phyloP scores from a whole-genome alignment of 2,329 filamentous ascomycete genomes.

The Stenocarpella maydis region DNA sequence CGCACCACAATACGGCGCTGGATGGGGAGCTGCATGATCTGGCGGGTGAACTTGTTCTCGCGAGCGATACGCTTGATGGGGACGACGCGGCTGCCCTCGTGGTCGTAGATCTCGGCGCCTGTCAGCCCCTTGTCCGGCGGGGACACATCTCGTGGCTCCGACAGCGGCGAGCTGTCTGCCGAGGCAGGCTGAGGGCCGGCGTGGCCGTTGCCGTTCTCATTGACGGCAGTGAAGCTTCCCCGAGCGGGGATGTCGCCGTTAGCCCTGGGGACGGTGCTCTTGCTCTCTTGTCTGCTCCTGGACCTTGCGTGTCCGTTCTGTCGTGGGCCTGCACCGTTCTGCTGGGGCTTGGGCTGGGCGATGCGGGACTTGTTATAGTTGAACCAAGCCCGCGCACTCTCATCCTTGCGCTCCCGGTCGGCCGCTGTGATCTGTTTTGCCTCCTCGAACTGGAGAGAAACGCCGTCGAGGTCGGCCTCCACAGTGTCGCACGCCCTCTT shows the following conservation, averaged over 20 bases:
- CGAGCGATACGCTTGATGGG: slow-evolving; percentile 47
- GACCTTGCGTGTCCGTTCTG: slow-evolving; percentile 13
- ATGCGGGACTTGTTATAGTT: slow-evolving; percentile 27
- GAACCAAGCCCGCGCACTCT: slow-evolving; percentile 31
- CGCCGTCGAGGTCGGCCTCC: slow-evolving; percentile 32
- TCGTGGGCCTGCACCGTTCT: slow-evolving; percentile 15
- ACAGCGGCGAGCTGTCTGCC: slow-evolving; percentile 27
- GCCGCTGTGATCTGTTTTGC: slow-evolving; percentile 27
- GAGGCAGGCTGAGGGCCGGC: not conserved
- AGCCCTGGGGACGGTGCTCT: not conserved
- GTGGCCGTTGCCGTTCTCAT: slow-evolving; percentile 8
- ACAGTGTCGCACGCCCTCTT: slow-evolving; percentile 35
- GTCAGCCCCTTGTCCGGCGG: slow-evolving; percentile 34
- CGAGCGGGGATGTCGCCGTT: not conserved
- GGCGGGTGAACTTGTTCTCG: slow-evolving; percentile 51
- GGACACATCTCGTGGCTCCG: slow-evolving; percentile 25
- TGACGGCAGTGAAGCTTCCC: slow-evolving; percentile 7
- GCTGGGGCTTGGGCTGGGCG: slow-evolving; percentile 11
- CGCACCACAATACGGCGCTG: slow-evolving; percentile 53
- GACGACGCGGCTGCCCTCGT: slow-evolving; percentile 50
- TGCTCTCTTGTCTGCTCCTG: not conserved
- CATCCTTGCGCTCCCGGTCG: slow-evolving; percentile 34
- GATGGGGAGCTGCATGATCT: slow-evolving; percentile 49
- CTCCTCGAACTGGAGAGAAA: slow-evolving; percentile 32
- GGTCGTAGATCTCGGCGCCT: slow-evolving; percentile 48